Percentiles rank a stretch among this genome's conserved stretches.
Evolutionary conservation across 2,329 filamentous ascomycete species (phyloP).

Genomic region (Niveomyces coronatus): DNA sequence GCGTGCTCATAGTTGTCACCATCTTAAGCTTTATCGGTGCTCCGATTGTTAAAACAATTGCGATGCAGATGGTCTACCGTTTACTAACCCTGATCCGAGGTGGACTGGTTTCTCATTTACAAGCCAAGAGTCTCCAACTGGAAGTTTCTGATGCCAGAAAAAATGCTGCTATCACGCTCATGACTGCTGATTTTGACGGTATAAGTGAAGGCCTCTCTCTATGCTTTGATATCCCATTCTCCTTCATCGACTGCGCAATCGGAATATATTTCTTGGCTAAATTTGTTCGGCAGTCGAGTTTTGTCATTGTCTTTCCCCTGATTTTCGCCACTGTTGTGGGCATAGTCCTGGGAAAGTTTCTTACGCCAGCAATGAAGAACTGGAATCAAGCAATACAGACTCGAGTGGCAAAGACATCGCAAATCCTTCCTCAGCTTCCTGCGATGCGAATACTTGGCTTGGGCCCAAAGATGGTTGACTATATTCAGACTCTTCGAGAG

Average conservation of each 20-base stretch:
- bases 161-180: background rate
- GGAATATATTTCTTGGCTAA: background rate
- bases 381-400: background rate
- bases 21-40: background rate
- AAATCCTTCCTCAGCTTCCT: background rate
- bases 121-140: background rate
- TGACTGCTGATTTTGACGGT: background rate
- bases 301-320: background rate
- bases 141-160: background rate
- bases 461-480: background rate
- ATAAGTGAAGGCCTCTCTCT: background rate
- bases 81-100: background rate
- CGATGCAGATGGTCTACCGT: background rate
- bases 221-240: background rate
- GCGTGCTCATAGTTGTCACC: background rate
- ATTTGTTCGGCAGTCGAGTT: background rate
- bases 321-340: background rate
- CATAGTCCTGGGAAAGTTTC: background rate
- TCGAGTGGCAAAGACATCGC: conserved; percentile 1
- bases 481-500: background rate
- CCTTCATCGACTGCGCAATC: background rate
- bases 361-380: background rate
- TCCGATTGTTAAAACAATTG: background rate
- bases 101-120: background rate
- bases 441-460: conserved; percentile 1